phyloP scores from a whole-genome alignment of 495 filamentous ascomycete species.

The Penicillium steckii region DNA sequence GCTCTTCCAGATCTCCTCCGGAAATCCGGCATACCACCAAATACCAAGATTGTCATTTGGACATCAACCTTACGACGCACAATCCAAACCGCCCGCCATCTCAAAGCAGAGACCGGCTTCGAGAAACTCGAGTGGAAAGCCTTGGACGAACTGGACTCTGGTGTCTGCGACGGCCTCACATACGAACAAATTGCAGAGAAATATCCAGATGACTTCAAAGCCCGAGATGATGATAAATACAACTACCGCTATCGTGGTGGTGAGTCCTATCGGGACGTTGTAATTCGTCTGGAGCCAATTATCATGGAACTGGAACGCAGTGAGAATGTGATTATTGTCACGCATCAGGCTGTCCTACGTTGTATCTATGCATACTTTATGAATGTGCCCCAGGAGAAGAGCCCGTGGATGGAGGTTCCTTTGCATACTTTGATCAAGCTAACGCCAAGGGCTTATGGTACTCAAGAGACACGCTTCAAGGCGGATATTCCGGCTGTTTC shows the following conservation, averaged over 20 bases:
- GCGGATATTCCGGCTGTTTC: slow-evolving; percentile 92
- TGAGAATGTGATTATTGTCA: slow-evolving; percentile 97
- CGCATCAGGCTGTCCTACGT: slow-evolving; percentile 92
- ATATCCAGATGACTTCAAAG: slow-evolving; percentile 92
- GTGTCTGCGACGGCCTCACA: slow-evolving; percentile 94
- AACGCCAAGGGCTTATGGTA: slow-evolving; percentile 91
- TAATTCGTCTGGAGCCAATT: slow-evolving; percentile 95
- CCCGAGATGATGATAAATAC: slow-evolving; percentile 96
- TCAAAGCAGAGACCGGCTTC: slow-evolving; percentile 63
- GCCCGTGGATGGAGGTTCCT: slow-evolving; percentile 96
- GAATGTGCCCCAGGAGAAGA: slow-evolving; percentile 87
- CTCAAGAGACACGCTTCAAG: slow-evolving; percentile 79
- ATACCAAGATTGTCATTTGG: slow-evolving; percentile 89
- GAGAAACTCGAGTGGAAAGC: slow-evolving; percentile 98
- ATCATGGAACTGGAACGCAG: slow-evolving; percentile 98
- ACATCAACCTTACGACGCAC: slow-evolving; percentile 93
- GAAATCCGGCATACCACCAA: slow-evolving; percentile 71
- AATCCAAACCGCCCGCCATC: slow-evolving; percentile 82
- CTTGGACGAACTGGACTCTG: slow-evolving; percentile 93
- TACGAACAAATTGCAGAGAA: slow-evolving; percentile 86
- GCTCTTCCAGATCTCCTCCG: slow-evolving; percentile 78
- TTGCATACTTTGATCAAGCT: slow-evolving; percentile 95
- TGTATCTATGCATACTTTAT: slow-evolving; percentile 99
- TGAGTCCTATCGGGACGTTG: slow-evolving; percentile 95
- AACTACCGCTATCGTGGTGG: slow-evolving; percentile 98